Evolutionary conservation across 2,329 filamentous ascomycete species (phyloP).

Genomic region (Tolypocladium sp.): DNA sequence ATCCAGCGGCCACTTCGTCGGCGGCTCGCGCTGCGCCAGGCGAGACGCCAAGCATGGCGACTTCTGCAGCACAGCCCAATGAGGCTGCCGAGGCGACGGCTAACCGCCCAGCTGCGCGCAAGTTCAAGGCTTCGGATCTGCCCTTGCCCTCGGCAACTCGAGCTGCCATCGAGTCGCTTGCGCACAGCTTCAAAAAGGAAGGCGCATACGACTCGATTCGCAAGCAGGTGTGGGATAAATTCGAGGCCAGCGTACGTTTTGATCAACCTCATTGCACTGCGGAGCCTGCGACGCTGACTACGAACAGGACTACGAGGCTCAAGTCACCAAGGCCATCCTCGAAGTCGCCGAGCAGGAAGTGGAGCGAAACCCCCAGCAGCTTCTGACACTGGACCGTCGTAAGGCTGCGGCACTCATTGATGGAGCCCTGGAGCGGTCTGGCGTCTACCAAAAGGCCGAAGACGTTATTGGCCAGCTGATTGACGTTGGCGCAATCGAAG

Average conservation of each 20-base stretch:
- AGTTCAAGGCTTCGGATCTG: conserved; percentile 66
- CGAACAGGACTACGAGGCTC: conserved; percentile 56
- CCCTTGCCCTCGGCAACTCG: conserved; percentile 66
- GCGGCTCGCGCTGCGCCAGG: not conserved
- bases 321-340: conserved; percentile 57
- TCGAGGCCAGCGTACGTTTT: conserved; percentile 54
- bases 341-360: conserved; percentile 65
- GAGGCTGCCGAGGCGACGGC: conserved; percentile 9
- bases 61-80: conserved; percentile 13
- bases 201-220: conserved; percentile 72
- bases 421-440: conserved; percentile 66
- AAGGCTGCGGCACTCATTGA: conserved; percentile 70
- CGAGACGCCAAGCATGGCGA: conserved; percentile 12
- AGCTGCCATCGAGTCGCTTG: conserved; percentile 62
- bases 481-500: conserved; percentile 57
- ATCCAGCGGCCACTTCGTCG: not conserved
- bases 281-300: not conserved
- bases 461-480: conserved; percentile 59
- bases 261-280: not conserved
- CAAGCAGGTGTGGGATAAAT: conserved; percentile 69
- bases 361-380: conserved; percentile 61
- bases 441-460: conserved; percentile 65
- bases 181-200: conserved; percentile 80
- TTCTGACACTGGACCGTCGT: conserved; percentile 63
- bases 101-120: conserved; percentile 21